These are phyloP conservation scores for Millerozyma acaciae DNA, from an alignment of 805 yeast species.

Conservation along the genomic window DNA sequence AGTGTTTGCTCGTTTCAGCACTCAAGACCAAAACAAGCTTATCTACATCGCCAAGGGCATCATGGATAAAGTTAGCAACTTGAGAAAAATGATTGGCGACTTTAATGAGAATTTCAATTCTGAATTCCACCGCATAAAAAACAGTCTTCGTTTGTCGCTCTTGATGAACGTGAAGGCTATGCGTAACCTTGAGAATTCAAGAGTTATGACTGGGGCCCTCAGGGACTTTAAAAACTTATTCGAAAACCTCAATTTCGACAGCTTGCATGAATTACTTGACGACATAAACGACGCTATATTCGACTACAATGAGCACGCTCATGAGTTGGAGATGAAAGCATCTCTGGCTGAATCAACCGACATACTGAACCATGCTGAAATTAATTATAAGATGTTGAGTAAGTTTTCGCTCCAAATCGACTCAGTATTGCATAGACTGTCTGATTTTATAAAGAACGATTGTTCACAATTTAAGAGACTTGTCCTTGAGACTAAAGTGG, in stretches of 20 bases:
- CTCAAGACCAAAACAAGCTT: conserved; percentile 1
- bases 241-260: conserved; percentile 5
- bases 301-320: conserved; percentile 9
- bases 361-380: neutral
- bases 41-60: conserved; percentile 6
- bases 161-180: conserved; percentile 8
- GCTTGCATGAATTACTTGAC: conserved; percentile 7
- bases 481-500: conserved; percentile 8
- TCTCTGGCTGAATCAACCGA: neutral
- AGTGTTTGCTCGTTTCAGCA: conserved; percentile 1
- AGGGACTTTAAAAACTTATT: conserved; percentile 7
- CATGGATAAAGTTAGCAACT: neutral
- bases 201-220: conserved; percentile 14
- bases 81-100: conserved; percentile 3
- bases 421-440: conserved; percentile 4
- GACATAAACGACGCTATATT: conserved; percentile 10
- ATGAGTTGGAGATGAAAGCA: conserved; percentile 2
- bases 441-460: conserved; percentile 8
- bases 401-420: conserved; percentile 5
- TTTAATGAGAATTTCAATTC: conserved; percentile 7
- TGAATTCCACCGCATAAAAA: conserved; percentile 6
- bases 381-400: conserved; percentile 3
- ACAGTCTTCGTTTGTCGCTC: conserved; percentile 8
- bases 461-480: conserved; percentile 7
- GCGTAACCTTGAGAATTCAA: conserved; percentile 12